Conservation (phyloP, 371 early-diverging fungal species). For the Mucor racemosus region DNA sequence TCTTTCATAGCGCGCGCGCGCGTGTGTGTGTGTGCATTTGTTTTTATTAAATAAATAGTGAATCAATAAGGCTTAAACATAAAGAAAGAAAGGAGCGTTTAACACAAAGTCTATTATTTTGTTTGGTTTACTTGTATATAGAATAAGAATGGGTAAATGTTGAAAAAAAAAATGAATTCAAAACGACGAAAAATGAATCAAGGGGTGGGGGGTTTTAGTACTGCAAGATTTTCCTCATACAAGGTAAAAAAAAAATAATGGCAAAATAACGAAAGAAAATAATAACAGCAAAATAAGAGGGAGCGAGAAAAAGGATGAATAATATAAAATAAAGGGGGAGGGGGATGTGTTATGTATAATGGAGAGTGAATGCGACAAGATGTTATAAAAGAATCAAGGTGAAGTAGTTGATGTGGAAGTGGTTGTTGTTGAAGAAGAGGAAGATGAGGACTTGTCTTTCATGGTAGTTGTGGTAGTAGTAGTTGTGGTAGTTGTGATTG, state of each 20-base stretch:
- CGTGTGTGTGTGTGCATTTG: background rate
- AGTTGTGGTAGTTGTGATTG: constrained; percentile 16
- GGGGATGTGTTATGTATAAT: constrained; percentile 1
- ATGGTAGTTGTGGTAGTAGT: constrained; percentile 12
- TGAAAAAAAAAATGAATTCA: no score
- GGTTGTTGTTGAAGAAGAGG: constrained; percentile 3
- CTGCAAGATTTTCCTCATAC: background rate
- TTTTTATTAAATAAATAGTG: background rate
- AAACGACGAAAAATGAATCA: constrained; percentile 3
- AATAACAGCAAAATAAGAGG: constrained; percentile 1
- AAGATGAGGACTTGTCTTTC: background rate
- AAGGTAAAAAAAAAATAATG: background rate
- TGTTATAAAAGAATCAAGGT: background rate
- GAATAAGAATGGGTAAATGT: background rate
- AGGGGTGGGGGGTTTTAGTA: background rate
- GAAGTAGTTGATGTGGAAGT: background rate
- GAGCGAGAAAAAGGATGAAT: background rate
- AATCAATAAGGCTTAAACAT: background rate
- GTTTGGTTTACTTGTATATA: background rate
- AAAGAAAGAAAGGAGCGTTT: background rate
- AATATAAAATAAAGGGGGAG: background rate
- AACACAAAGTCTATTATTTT: constrained; percentile 1
- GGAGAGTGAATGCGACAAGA: background rate
- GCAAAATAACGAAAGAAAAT: background rate
- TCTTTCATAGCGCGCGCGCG: background rate